Percentiles rank a stretch among this genome's conserved stretches.
Conservation (phyloP, 108 stramenopile species). For the Nannochloropsis gaditana region DNA sequence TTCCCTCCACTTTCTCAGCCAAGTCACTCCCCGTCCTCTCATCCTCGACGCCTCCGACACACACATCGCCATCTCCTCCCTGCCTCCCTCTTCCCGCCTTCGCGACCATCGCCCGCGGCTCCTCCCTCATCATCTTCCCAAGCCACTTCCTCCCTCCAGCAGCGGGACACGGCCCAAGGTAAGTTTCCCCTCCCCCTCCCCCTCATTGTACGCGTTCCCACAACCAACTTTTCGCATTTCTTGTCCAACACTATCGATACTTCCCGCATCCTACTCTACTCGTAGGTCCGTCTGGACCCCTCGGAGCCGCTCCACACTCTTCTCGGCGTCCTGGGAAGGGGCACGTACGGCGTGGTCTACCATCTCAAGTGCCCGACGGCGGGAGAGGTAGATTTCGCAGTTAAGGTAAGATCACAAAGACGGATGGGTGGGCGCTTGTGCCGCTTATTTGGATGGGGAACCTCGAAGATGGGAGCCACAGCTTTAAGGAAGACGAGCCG, state of each 20-base stretch:
- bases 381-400: not conserved
- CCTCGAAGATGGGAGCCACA: not conserved
- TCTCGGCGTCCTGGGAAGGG: not conserved
- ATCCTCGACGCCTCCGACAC: not conserved
- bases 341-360: slow-evolving; percentile 9
- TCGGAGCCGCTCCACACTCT: not conserved
- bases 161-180: not conserved
- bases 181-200: not conserved
- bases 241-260: not conserved
- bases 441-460: not conserved
- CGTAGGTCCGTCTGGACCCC: slow-evolving; percentile 16
- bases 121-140: slow-evolving; percentile 19
- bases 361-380: not conserved
- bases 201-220: not conserved
- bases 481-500: not conserved
- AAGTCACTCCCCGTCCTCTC: not conserved
- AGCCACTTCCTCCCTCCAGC: not conserved
- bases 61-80: not conserved
- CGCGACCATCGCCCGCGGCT: not conserved
- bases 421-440: not conserved
- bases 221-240: not conserved
- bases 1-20: not conserved
- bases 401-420: not conserved
- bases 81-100: not conserved
- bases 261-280: not conserved